Evolutionary conservation across 2,329 filamentous ascomycete species (phyloP), one percentile per base, ranked within the genome.

Genomic region (Colletotrichum magnum): DNA sequence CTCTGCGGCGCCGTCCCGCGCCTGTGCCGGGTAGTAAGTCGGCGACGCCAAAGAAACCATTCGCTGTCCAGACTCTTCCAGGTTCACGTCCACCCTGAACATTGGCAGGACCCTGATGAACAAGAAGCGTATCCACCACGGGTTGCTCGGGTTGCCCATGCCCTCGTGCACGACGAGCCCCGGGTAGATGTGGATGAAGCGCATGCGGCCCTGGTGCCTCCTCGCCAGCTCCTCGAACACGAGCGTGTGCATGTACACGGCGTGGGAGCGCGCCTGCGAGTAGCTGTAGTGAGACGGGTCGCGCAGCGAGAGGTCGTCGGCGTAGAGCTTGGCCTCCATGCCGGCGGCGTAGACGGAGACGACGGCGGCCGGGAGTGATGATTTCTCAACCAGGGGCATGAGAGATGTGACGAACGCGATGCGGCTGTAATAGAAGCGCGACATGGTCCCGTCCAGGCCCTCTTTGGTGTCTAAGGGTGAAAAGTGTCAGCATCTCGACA

Each of bases 231-330:
- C 50, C 50, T 52, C 50, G 21, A 52, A 24, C 5, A 52, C 18
- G 21, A 52, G 15, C 16, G 50, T 52, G 50, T 52, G 50, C 50
- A 52, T 52, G 26, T 52, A 52, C 15, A n/a, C 50, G 10, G 26
- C 26, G 15, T 52, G 50, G 6, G 50, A 52, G 3, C 50, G 18
- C 12, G 50, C 50, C n/a, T 52, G 50, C 10, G 50, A 24, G 26
- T 52, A 52, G 26, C 16, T 52, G 18, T 52, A 52, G 18, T 52
- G 50, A 13, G 50, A 24, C 12, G 15, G 50, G 26, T 52, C 50
- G 15, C 50, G 50, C 18, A 52, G 50, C 26, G 50, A 52, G 21
- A 52, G 50, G 50, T 52, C 50, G 21, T 52, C 50, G 2, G 18
- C 15, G 15, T 13, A 52, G 50, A 52, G 50, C 26, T 52, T 52